Conservation (phyloP, 1,284 basidiomycete species). For the Afroboletus lepidellus region DNA sequence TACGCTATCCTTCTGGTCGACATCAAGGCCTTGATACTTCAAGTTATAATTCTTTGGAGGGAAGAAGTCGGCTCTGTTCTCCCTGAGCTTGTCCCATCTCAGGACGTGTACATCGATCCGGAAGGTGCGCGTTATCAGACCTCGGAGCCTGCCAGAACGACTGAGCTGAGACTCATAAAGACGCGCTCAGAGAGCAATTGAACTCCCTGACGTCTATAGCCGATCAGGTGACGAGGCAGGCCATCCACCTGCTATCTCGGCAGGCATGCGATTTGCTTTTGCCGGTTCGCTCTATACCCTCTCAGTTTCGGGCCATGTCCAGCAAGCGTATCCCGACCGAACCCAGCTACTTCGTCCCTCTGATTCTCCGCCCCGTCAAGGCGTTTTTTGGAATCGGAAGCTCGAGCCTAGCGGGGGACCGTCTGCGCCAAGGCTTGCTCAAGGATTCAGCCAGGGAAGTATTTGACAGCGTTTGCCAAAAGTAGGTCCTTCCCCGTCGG, state of each 20-base stretch:
- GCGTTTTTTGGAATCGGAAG: conserved; percentile 68
- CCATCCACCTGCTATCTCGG: conserved; percentile 70
- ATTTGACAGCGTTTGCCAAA: conserved; percentile 71
- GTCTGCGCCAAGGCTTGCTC: conserved; percentile 56
- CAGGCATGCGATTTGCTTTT: conserved; percentile 85
- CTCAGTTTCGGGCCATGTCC: conserved; percentile 81
- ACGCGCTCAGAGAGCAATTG: conserved; percentile 56
- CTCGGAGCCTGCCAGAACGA: not conserved
- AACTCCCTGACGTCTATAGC: conserved; percentile 47
- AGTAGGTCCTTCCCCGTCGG: conserved; percentile 41
- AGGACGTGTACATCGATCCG: conserved; percentile 40
- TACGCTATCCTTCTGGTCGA: conserved; percentile 66
- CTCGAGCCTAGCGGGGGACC: conserved; percentile 53
- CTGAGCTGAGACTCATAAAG: conserved; percentile 35
- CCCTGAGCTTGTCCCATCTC: conserved; percentile 35
- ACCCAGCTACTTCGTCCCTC: conserved; percentile 82
- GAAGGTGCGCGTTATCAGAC: conserved; percentile 46
- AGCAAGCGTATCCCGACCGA: conserved; percentile 68
- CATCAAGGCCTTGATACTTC: conserved; percentile 53
- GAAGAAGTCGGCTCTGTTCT: conserved; percentile 66
- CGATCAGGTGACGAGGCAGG: conserved; percentile 57
- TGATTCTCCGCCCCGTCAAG: conserved; percentile 82
- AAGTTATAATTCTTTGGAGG: conserved; percentile 56
- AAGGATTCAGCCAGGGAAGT: conserved; percentile 60
- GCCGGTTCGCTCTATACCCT: conserved; percentile 85